These are phyloP conservation scores for Guadua angustifolia DNA, from an alignment of 176 grass and related monocot species.

Conservation along the genomic window DNA sequence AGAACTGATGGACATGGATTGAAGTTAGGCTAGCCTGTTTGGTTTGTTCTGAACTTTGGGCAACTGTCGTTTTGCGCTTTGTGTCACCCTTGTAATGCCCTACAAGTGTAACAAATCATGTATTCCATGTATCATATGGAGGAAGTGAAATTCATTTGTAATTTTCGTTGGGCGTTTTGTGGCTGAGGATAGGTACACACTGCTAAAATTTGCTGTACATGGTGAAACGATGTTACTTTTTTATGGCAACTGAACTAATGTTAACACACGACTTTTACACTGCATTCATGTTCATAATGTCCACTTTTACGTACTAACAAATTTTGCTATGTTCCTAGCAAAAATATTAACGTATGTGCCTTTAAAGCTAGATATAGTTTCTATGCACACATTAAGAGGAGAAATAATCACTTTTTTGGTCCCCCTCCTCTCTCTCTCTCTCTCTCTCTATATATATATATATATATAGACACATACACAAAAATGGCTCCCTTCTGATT, in stretches of 20 bases:
- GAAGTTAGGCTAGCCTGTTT: not conserved
- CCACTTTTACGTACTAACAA: not conserved
- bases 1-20: conserved; percentile 19
- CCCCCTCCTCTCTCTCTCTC: no score
- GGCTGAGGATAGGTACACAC: not conserved
- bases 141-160: conserved; percentile 13
- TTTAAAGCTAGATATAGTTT: not conserved
- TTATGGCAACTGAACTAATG: not conserved
- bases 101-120: conserved; percentile 20
- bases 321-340: not conserved
- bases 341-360: not conserved
- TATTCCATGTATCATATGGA: not conserved
- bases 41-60: not conserved
- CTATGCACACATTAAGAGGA: no score
- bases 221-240: not conserved
- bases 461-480: no score
- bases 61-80: not conserved
- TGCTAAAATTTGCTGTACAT: conserved; percentile 19
- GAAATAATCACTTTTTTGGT: no score
- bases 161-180: not conserved
- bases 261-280: not conserved
- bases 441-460: no score
- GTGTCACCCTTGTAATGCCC: not conserved
- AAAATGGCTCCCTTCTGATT: no score
- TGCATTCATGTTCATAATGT: not conserved